Evolutionary conservation across 2,329 filamentous ascomycete genomes (phyloP).

Genomic region (Blastomyces gilchristii): DNA sequence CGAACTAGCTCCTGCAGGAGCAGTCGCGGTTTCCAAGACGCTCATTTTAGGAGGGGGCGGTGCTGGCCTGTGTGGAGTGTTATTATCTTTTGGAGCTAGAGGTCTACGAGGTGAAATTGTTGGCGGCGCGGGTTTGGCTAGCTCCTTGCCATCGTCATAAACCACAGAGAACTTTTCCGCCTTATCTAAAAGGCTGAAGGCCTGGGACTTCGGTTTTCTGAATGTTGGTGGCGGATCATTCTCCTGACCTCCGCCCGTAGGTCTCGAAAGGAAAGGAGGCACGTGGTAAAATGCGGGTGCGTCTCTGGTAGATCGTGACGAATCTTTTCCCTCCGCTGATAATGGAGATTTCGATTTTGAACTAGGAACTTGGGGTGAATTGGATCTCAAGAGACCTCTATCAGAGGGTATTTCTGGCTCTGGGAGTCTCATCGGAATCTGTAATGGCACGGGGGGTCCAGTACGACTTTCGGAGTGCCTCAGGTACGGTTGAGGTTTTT

Average conservation of each 20-base stretch:
- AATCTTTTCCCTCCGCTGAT: conserved; percentile 33
- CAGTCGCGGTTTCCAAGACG: conserved; percentile 81
- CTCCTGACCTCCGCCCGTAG: conserved; percentile 66
- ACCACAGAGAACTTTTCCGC: conserved; percentile 45
- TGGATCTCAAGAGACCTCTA: conserved; percentile 21
- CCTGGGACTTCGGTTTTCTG: conserved; percentile 49
- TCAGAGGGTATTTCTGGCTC: neutral
- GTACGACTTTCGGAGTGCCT: conserved; percentile 17
- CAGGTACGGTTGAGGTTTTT: conserved; percentile 10
- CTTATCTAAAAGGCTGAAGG: conserved; percentile 47
- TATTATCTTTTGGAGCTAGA: conserved; percentile 47
- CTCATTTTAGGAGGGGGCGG: conserved; percentile 86
- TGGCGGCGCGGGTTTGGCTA: conserved; percentile 36
- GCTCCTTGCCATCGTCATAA: conserved; percentile 25
- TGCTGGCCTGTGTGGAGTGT: conserved; percentile 68
- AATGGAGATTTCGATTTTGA: conserved; percentile 32
- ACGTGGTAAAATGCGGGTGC: conserved; percentile 49
- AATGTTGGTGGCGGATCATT: conserved; percentile 67
- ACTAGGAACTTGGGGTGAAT: conserved; percentile 27
- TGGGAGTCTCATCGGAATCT: neutral
- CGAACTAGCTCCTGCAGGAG: conserved; percentile 67
- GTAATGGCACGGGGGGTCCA: conserved; percentile 16
- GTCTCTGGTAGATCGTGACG: conserved; percentile 32
- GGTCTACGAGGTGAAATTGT: conserved; percentile 37
- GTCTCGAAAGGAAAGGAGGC: conserved; percentile 47